These are phyloP conservation scores for Pyrus bretschneideri DNA, from an alignment of 306 rosid genomes.

Conservation along the genomic window DNA sequence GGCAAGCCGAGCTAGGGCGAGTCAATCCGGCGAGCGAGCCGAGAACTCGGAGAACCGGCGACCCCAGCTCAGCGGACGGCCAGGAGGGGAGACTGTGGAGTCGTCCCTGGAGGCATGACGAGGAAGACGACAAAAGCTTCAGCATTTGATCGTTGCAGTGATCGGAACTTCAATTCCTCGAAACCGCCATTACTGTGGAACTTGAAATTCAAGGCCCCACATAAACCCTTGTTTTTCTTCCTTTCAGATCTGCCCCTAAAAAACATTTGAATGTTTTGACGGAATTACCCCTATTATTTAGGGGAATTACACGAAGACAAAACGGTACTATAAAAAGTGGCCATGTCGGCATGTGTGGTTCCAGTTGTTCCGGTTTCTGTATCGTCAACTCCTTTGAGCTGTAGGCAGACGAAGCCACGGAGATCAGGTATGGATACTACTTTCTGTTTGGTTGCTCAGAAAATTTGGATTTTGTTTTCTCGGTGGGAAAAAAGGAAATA, in stretches of 20 bases:
- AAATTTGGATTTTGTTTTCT: background rate
- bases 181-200: background rate
- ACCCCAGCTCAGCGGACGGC: slow-evolving; percentile 12
- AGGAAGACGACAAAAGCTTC: slow-evolving; percentile 43
- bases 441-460: background rate
- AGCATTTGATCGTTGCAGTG: slow-evolving; percentile 28
- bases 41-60: slow-evolving; percentile 37
- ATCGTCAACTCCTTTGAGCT: background rate
- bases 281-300: background rate
- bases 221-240: background rate
- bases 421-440: background rate
- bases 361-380: background rate
- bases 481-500: background rate
- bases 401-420: background rate
- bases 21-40: slow-evolving; percentile 28
- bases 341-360: background rate
- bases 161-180: background rate
- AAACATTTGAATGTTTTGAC: background rate
- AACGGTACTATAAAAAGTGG: background rate
- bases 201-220: background rate
- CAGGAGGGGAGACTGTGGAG: slow-evolving; percentile 38
- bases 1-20: slow-evolving; percentile 24
- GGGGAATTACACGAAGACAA: background rate
- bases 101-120: slow-evolving; percentile 26
- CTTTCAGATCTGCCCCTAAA: background rate